Evolutionary conservation across 306 rosid species (phyloP).

Genomic region (Trifolium subterraneum): DNA sequence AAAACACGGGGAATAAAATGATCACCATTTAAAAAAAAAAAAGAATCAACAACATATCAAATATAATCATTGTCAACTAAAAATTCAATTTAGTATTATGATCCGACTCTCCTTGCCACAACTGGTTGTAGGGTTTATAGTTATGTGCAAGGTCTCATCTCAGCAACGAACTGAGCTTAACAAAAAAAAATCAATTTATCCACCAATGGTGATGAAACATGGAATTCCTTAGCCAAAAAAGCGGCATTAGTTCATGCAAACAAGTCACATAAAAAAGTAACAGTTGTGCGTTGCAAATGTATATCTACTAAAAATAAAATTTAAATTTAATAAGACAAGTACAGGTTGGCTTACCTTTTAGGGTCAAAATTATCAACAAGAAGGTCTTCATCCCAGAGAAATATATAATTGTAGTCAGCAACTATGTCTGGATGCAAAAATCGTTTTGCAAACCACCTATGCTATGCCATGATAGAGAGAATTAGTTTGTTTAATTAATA

Average conservation of each 20-base stretch:
- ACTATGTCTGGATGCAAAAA: conserved; percentile 96
- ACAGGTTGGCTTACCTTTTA: conserved; percentile 48
- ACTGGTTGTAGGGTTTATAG: conserved; percentile 2
- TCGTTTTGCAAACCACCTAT: conserved; percentile 97
- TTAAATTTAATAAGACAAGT: not conserved
- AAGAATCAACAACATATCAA: not conserved
- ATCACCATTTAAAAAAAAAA: conserved; percentile 3
- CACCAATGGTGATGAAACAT: not conserved
- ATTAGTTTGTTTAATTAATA: conserved; percentile 21
- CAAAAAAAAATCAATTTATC: conserved; percentile 31
- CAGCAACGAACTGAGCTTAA: not conserved
- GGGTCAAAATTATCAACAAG: conserved; percentile 87
- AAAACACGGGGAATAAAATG: conserved; percentile 14
- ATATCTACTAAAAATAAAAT: not conserved
- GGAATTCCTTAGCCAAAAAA: conserved; percentile 2
- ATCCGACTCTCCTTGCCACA: conserved; percentile 22
- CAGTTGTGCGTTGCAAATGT: not conserved
- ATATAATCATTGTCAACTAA: conserved; percentile 21
- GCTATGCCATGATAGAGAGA: conserved; percentile 2
- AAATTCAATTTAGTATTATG: conserved; percentile 14
- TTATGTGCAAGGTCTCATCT: conserved; percentile 16
- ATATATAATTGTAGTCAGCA: conserved; percentile 72
- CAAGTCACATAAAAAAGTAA: not conserved
- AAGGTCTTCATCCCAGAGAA: conserved; percentile 98
- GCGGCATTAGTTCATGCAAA: not conserved